phyloP scores from a whole-genome alignment of 176 grass and related monocot genomes.

The Phoenix dactylifera region DNA sequence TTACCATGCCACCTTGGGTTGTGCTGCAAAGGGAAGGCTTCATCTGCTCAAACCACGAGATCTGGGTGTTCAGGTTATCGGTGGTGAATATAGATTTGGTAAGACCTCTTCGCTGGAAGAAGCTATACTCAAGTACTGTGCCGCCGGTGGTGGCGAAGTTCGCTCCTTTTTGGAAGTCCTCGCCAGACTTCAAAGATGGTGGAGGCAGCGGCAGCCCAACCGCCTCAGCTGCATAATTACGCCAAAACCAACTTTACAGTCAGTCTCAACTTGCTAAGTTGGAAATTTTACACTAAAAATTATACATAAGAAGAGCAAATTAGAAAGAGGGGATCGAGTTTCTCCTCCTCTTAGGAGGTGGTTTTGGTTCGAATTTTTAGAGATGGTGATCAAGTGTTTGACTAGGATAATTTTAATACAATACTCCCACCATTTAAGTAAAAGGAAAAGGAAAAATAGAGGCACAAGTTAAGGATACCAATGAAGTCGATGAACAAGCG shows the following conservation, averaged over 20 bases:
- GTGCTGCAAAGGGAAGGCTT: constrained; percentile 44
- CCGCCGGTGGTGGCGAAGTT: constrained; percentile 82
- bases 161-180: constrained; percentile 71
- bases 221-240: constrained; percentile 44
- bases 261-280: too few relatives aligned
- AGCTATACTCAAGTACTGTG: constrained; percentile 54
- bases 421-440: too few relatives aligned
- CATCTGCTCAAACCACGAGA: constrained; percentile 61
- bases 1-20: constrained; percentile 20
- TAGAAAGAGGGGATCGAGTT: too few relatives aligned
- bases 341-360: too few relatives aligned
- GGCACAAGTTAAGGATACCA: constrained; percentile 20
- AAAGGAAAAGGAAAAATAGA: too few relatives aligned
- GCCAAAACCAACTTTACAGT: too few relatives aligned
- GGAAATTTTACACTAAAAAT: too few relatives aligned
- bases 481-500: constrained; percentile 70
- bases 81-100: constrained; percentile 52
- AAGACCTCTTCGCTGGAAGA: constrained; percentile 57
- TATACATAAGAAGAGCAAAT: too few relatives aligned
- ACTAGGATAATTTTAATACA: too few relatives aligned
- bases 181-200: constrained; percentile 39
- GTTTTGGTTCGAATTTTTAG: too few relatives aligned
- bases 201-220: constrained; percentile 47
- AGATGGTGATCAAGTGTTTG: too few relatives aligned
- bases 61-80: constrained; percentile 55